phyloP scores from a whole-genome alignment of 164 flowering plant species.

The Cinnamomum chago region DNA sequence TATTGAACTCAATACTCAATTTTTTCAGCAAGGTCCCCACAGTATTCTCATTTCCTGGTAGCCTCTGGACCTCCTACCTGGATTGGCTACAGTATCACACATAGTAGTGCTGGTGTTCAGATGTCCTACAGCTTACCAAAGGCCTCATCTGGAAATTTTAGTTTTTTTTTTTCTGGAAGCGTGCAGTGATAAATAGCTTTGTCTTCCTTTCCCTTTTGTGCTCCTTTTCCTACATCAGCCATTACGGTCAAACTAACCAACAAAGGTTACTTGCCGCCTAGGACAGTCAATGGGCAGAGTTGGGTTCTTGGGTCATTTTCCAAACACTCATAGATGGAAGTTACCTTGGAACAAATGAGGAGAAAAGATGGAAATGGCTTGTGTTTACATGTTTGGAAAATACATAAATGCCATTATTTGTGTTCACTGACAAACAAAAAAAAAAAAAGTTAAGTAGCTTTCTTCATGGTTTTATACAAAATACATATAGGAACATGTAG shows the following conservation, averaged over 20 bases:
- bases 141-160: not conserved
- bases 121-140: not conserved
- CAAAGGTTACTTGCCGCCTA: not conserved
- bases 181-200: not conserved
- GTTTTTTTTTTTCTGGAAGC: not conserved
- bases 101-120: not conserved
- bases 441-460: not conserved
- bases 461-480: not conserved
- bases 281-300: conserved; percentile 1
- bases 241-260: conserved; percentile 9
- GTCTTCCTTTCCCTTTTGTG: not conserved
- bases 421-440: too few relatives aligned
- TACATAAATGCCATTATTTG: not conserved
- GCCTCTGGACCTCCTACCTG: too few relatives aligned
- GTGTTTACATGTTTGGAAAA: not conserved
- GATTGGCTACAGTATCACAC: not conserved
- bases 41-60: too few relatives aligned
- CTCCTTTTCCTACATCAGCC: not conserved
- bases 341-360: not conserved
- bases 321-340: not conserved
- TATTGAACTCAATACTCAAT: too few relatives aligned
- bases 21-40: too few relatives aligned
- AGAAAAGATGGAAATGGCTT: not conserved
- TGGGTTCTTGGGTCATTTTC: not conserved
- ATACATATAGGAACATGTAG: not conserved